Base-by-base conservation (phyloP, 768 basidiomycete genomes). In the Lentinula lateritia region DNA sequence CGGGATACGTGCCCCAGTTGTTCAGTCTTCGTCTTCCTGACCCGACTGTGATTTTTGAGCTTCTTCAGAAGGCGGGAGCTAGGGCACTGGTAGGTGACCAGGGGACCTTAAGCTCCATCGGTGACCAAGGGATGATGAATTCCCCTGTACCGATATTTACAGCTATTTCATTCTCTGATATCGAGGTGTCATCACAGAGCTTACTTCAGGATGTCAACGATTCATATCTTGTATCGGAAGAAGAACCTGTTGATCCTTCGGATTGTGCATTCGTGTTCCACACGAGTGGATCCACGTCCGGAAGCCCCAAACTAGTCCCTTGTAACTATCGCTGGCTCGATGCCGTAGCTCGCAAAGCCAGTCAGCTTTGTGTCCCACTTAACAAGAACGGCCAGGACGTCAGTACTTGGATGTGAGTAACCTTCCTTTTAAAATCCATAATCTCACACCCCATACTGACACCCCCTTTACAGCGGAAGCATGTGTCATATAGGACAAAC, bases 251-350 rank as follows among this genome's bases (percentile, higher is more conserved):
- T 65, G 58, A 70, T 62, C 57, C 64, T 43, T 70, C 69, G 32
- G 72, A 76, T 42, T 35, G 45, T 34, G 62, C 62, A 52, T 85
- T 91, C 76, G 76, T 90, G 57, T 92, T 90, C 78, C 90, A 90
- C 69, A 91, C 90, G 8, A 88, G 87, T 62, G 90, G 90, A 13
- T 91, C 89, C 41, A 92, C 90, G 6, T 91, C 89, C n/a, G 90
- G 89, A 52, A 88, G 84, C 67, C 90, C 90, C 0, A 92, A 90
- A 68, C 83, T 92, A 36, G 86, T 92, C 0, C 88, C 84, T 18
- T 86, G 87, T 73, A 88, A 74, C 66, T 84, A 83, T 65, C 79
- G 74, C 32, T 92, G 90, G 90, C 64, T 92, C 32, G 73, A 82
- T 63, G 72, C 80, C 13, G 82, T 82, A 2, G 73, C 85, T 55